Evolutionary conservation across 1,139 yeast genomes (phyloP).

Genomic region (Geotrichum fermentans): DNA sequence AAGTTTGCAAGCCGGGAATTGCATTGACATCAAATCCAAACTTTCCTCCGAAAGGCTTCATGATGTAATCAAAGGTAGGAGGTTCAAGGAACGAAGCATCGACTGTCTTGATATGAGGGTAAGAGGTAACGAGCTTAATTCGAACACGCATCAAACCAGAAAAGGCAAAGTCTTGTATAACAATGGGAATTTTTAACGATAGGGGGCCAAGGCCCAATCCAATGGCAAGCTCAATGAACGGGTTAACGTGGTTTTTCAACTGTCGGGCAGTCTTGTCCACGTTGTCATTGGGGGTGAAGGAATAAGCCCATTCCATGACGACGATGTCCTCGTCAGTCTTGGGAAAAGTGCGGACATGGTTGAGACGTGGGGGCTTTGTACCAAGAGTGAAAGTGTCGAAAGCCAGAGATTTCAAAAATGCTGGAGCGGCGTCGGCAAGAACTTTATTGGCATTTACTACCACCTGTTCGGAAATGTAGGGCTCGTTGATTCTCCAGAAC

Average conservation of each 20-base stretch:
- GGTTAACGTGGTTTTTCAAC: constrained; percentile 75
- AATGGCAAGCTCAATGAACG: constrained; percentile 49
- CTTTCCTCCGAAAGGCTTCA: constrained; percentile 69
- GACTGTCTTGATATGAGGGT: constrained; percentile 89
- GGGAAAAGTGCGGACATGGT: constrained; percentile 78
- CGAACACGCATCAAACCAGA: constrained; percentile 70
- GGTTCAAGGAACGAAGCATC: constrained; percentile 79
- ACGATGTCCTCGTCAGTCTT: constrained; percentile 88
- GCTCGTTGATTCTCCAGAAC: constrained; percentile 89
- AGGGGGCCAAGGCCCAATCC: constrained; percentile 42
- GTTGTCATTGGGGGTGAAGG: constrained; percentile 85
- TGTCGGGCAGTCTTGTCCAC: constrained; percentile 83
- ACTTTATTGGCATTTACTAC: constrained; percentile 81
- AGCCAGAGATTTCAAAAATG: constrained; percentile 75
- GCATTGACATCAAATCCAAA: constrained; percentile 84
- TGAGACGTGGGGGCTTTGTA: constrained; percentile 90
- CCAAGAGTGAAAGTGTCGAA: constrained; percentile 87
- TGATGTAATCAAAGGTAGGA: constrained; percentile 79
- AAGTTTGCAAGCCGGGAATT: constrained; percentile 78
- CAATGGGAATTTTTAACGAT: constrained; percentile 40
- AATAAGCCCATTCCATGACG: constrained; percentile 89
- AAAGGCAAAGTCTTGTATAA: constrained; percentile 51
- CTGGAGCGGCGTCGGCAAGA: constrained; percentile 69
- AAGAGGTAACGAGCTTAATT: constrained; percentile 79
- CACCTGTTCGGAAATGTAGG: constrained; percentile 80